Evolutionary conservation across 352 stramenopile genomes (phyloP).

Genomic region (Saprolegnia parasitica): DNA sequence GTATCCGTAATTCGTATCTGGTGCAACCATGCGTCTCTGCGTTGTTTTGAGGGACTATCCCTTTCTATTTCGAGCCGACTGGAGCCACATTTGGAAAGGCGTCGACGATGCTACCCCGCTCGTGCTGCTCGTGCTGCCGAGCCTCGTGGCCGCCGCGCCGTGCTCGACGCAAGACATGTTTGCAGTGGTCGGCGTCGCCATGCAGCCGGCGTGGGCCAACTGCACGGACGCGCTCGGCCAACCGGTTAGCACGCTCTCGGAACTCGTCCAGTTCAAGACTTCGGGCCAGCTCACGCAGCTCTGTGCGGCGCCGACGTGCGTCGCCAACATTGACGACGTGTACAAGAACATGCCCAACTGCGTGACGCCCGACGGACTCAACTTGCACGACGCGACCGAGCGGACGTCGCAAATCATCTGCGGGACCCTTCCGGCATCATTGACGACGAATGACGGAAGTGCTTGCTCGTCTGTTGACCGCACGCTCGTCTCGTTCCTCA

Average conservation of each 20-base stretch:
- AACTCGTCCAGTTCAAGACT: slow-evolving; percentile 1
- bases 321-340: slow-evolving; percentile 1
- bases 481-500: slow-evolving; percentile 13
- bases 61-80: not conserved
- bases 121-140: not conserved
- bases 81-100: not conserved
- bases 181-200: slow-evolving; percentile 17
- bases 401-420: slow-evolving; percentile 6
- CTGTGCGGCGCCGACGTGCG: not conserved
- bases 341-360: slow-evolving; percentile 21
- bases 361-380: not conserved
- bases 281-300: not conserved
- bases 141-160: not conserved
- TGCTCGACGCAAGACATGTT: slow-evolving; percentile 18
- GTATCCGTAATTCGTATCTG: not conserved
- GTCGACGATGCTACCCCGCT: too few species aligned
- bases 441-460: not conserved
- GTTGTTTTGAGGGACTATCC: not conserved
- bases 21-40: not conserved
- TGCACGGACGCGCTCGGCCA: not conserved
- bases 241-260: not conserved
- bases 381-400: slow-evolving; percentile 6
- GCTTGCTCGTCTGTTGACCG: slow-evolving; percentile 3
- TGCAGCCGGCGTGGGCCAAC: slow-evolving; percentile 19
- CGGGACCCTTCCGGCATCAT: not conserved